phyloP scores from a whole-genome alignment of 768 basidiomycete species.

The Boletus eberwhitei region DNA sequence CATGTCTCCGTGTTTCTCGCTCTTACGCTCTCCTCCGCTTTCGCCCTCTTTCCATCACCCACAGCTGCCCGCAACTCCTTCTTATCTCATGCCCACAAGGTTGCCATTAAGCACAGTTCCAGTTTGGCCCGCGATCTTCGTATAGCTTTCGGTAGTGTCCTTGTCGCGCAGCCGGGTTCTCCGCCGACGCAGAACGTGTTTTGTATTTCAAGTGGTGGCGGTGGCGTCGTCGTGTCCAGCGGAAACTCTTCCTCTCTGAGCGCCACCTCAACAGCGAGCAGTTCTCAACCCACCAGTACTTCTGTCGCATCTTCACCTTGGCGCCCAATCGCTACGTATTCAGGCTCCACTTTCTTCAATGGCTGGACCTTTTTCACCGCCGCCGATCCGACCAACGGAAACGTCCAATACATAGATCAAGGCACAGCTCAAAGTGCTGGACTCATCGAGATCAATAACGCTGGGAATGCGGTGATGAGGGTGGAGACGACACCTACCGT shows the following conservation, averaged over 20 bases:
- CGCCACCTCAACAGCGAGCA: slow-evolving; percentile 22
- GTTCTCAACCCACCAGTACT: slow-evolving; percentile 16
- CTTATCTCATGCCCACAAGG: slow-evolving; percentile 47
- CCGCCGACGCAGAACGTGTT: slow-evolving; percentile 31
- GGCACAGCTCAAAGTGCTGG: slow-evolving; percentile 54
- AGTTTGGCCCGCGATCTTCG: slow-evolving; percentile 68
- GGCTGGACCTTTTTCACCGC: slow-evolving; percentile 72
- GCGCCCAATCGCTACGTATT: slow-evolving; percentile 56
- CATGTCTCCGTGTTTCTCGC: slow-evolving; percentile 26
- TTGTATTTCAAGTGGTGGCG: slow-evolving; percentile 30
- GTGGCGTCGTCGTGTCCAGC: slow-evolving; percentile 19
- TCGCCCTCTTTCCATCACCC: slow-evolving; percentile 23
- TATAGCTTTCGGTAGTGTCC: slow-evolving; percentile 54
- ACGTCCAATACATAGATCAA: slow-evolving; percentile 65
- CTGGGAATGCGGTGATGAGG: slow-evolving; percentile 81
- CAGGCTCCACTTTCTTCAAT: slow-evolving; percentile 74
- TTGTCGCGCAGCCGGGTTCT: slow-evolving; percentile 40
- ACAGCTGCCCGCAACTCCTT: slow-evolving; percentile 27
- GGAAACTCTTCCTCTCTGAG: slow-evolving; percentile 23
- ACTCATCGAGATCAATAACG: slow-evolving; percentile 62
- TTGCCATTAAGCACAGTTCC: slow-evolving; percentile 56
- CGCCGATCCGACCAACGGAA: slow-evolving; percentile 75
- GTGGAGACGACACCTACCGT: slow-evolving; percentile 82
- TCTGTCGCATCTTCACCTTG: slow-evolving; percentile 46
- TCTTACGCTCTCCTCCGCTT: slow-evolving; percentile 30